phyloP scores from a whole-genome alignment of 345 rosid genomes.

The Populus alba region DNA sequence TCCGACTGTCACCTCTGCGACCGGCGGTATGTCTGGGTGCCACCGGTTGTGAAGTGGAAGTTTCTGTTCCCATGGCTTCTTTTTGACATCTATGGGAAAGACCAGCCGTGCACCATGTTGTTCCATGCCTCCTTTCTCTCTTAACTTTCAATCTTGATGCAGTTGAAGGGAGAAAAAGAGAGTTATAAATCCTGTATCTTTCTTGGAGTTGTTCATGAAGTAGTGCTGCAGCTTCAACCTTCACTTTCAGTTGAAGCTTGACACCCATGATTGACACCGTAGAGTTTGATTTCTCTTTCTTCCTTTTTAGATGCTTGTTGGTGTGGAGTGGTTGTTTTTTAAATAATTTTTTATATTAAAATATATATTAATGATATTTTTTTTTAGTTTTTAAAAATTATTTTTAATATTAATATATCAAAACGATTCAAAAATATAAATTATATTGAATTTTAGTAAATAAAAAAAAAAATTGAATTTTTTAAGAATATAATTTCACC shows the following conservation, averaged over 20 bases:
- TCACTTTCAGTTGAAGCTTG: slow-evolving; percentile 14
- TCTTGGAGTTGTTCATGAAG: background rate
- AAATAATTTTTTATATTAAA: too few species aligned
- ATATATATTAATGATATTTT: too few species aligned
- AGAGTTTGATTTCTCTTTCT: background rate
- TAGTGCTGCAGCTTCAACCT: background rate
- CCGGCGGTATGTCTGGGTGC: slow-evolving; percentile 62
- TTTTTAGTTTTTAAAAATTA: too few species aligned
- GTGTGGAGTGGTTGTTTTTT: too few species aligned
- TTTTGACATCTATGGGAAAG: slow-evolving; percentile 56
- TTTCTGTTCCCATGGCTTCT: slow-evolving; percentile 56
- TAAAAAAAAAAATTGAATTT: too few species aligned
- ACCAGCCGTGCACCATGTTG: slow-evolving; percentile 36
- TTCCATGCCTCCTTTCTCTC: slow-evolving; percentile 24
- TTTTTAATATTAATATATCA: too few species aligned
- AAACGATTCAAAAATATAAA: too few species aligned
- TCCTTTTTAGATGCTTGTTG: too few species aligned
- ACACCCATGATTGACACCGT: slow-evolving; percentile 11
- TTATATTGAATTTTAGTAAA: too few species aligned
- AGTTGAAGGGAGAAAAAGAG: background rate
- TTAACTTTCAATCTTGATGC: background rate
- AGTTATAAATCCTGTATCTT: too few species aligned
- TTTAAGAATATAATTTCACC: too few species aligned
- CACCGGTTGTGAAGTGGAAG: slow-evolving; percentile 57
- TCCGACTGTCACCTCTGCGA: slow-evolving; percentile 35